phyloP scores from a whole-genome alignment of 495 filamentous ascomycete species.

The Tuber indicum region DNA sequence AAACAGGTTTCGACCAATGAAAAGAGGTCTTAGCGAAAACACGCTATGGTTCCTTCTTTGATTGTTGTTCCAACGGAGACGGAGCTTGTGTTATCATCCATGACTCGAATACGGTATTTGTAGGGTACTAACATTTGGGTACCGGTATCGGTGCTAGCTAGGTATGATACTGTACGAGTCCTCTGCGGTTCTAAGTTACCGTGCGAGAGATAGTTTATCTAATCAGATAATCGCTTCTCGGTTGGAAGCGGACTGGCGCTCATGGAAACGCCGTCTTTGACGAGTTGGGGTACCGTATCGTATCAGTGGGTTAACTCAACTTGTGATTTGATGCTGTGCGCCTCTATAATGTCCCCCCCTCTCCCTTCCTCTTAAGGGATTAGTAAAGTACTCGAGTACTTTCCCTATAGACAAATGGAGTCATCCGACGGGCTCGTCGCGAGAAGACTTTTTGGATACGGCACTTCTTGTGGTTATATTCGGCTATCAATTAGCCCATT shows the following conservation, averaged over 20 bases:
- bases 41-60: too few relatives aligned
- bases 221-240: not conserved
- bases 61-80: too few relatives aligned
- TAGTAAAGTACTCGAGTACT: not conserved
- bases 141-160: too few relatives aligned
- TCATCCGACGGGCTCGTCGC: not conserved
- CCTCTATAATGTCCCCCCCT: not conserved
- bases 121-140: too few relatives aligned
- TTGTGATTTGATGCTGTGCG: not conserved
- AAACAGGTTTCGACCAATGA: too few relatives aligned
- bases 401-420: not conserved
- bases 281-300: not conserved
- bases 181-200: not conserved
- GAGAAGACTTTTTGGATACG: not conserved
- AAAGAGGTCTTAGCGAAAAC: too few relatives aligned
- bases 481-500: not conserved
- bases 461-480: not conserved
- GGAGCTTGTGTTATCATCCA: too few relatives aligned
- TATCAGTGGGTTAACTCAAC: not conserved
- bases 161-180: too few relatives aligned
- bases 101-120: too few relatives aligned
- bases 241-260: not conserved
- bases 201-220: not conserved
- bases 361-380: not conserved
- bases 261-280: not conserved